phyloP scores from a whole-genome alignment of 495 filamentous ascomycete genomes.

The Daldinia vernicosa region DNA sequence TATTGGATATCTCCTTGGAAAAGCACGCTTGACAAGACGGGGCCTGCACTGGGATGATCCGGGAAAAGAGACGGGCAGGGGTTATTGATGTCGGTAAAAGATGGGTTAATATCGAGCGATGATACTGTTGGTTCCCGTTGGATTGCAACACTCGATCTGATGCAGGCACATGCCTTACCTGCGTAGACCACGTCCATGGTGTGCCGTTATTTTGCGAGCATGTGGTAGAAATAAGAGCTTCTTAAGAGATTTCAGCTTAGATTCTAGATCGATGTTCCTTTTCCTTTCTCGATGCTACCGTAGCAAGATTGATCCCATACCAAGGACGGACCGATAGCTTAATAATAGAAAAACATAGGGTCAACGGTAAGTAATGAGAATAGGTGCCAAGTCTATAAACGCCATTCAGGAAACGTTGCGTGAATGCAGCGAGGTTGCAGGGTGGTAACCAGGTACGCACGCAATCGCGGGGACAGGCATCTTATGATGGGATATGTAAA shows the following conservation, averaged over 20 bases:
- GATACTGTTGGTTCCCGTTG: constrained; percentile 38
- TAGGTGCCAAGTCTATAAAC: constrained; percentile 2
- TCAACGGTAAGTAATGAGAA: not conserved
- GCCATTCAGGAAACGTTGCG: not conserved
- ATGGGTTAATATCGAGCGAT: constrained; percentile 33
- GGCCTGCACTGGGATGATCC: constrained; percentile 32
- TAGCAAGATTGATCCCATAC: constrained; percentile 9
- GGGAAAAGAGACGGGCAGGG: constrained; percentile 36
- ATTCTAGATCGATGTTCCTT: constrained; percentile 18
- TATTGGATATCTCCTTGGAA: constrained; percentile 23
- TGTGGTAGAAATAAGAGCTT: constrained; percentile 12
- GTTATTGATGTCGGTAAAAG: constrained; percentile 35
- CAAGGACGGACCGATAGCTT: constrained; percentile 19
- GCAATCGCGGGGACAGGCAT: not conserved
- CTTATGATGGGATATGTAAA: not conserved
- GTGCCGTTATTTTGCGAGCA: constrained; percentile 18
- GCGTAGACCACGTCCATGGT: constrained; percentile 21
- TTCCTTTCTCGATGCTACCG: constrained; percentile 13
- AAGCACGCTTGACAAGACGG: constrained; percentile 15
- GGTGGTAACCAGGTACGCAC: not conserved
- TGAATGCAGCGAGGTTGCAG: not conserved
- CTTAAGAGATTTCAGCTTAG: not conserved
- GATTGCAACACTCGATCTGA: constrained; percentile 41
- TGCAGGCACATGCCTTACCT: constrained; percentile 30
- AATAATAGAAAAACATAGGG: not conserved